A percentile compares a stretch with the other conserved stretches of the same genome.
Conservation (phyloP, 805 yeast genomes). For the Dipodascopsis uninucleata region DNA sequence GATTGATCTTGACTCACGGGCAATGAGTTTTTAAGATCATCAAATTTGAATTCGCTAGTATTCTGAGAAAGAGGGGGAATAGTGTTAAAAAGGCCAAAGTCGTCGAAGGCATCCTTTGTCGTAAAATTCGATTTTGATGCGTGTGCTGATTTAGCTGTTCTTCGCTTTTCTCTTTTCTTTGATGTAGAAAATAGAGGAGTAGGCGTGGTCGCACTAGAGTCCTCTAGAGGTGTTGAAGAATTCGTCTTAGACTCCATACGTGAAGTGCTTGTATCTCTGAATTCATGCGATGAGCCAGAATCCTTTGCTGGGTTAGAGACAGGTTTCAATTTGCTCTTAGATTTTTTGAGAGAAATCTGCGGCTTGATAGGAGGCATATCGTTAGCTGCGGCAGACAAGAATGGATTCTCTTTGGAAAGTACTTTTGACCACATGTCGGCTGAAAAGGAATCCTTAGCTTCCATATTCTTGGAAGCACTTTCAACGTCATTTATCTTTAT, state of each 20-base stretch:
- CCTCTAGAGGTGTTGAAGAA: too few species aligned
- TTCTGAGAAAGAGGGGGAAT: slow-evolving; percentile 35
- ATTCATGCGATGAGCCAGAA: slow-evolving; percentile 1
- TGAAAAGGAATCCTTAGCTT: background rate
- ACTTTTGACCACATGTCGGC: slow-evolving; percentile 2
- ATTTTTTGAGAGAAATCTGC: background rate
- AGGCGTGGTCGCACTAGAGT: too few species aligned
- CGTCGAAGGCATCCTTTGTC: slow-evolving; percentile 1
- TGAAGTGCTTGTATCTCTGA: background rate
- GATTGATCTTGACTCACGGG: slow-evolving; percentile 2
- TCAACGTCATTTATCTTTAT: background rate
- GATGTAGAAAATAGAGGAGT: too few species aligned
- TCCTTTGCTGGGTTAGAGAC: background rate
- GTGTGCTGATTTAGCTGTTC: too few species aligned
- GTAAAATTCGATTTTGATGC: too few species aligned
- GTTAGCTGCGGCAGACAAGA: background rate
- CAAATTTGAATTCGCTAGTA: slow-evolving; percentile 33
- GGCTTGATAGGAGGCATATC: background rate
- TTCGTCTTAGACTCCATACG: too few species aligned
- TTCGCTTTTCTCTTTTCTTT: too few species aligned
- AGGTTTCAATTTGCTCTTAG: background rate
- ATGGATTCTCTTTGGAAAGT: slow-evolving; percentile 1
- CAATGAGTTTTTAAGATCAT: slow-evolving; percentile 17
- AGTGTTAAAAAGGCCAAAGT: slow-evolving; percentile 3
- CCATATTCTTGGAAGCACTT: background rate